Evolutionary conservation across 306 rosid genomes (phyloP).

Genomic region (Herpetospermum pedunculosum): DNA sequence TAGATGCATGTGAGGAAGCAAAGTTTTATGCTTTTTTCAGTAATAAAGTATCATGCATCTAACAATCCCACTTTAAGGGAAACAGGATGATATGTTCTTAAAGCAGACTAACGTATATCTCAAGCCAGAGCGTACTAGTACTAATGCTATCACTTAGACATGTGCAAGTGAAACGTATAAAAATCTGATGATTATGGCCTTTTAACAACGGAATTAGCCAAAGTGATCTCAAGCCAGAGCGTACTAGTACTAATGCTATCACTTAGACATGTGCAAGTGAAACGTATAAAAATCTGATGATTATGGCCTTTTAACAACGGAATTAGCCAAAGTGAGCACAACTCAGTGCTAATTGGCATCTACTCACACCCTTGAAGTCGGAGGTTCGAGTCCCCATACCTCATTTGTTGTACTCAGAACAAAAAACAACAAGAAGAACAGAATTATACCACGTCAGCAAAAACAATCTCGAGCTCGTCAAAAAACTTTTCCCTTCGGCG

Average conservation of each 20-base stretch:
- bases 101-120: not conserved
- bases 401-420: no score
- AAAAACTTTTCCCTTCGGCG: conserved; percentile 79
- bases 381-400: no score
- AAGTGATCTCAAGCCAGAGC: not conserved
- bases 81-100: not conserved
- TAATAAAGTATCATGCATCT: not conserved
- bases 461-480: conserved; percentile 83
- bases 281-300: not conserved
- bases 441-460: conserved; percentile 83
- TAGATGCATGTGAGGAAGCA: not conserved
- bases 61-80: not conserved
- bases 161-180: not conserved
- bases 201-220: no score
- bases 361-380: no score
- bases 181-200: not conserved
- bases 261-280: not conserved
- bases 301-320: not conserved
- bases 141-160: not conserved
- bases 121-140: not conserved
- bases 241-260: not conserved
- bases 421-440: no score
- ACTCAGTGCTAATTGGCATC: no score
- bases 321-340: no score
- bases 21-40: not conserved